Evolutionary conservation across 257 asterid genomes (phyloP).

Genomic region (Solanum sitiens): DNA sequence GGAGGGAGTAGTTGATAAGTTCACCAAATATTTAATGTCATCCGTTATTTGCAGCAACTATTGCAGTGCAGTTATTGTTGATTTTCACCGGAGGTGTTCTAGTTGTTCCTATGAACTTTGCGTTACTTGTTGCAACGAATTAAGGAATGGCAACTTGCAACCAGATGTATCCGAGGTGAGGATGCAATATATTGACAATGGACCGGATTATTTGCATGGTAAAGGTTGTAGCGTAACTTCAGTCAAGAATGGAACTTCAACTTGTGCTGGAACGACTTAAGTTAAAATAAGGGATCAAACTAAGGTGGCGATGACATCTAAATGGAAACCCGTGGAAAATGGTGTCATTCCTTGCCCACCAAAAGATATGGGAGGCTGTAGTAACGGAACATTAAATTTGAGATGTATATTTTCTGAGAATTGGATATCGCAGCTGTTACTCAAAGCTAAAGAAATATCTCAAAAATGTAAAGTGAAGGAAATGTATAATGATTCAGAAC

Average conservation of each 20-base stretch:
- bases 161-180: slow-evolving; percentile 24
- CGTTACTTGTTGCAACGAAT: slow-evolving; percentile 68
- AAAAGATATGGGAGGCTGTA: slow-evolving; percentile 40
- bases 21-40: background rate
- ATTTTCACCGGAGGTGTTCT: slow-evolving; percentile 67
- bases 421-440: slow-evolving; percentile 33
- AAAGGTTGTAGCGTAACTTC: background rate
- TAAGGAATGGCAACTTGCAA: slow-evolving; percentile 43
- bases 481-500: slow-evolving; percentile 4
- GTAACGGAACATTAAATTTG: slow-evolving; percentile 41
- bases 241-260: background rate
- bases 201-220: slow-evolving; percentile 44
- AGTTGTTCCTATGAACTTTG: slow-evolving; percentile 70
- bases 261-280: background rate
- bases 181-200: slow-evolving; percentile 12
- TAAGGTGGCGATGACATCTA: background rate
- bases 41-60: slow-evolving; percentile 46
- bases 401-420: slow-evolving; percentile 23
- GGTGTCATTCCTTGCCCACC: slow-evolving; percentile 62
- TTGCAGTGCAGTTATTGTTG: slow-evolving; percentile 64
- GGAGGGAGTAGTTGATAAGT: background rate
- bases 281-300: background rate
- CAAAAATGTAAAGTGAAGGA: slow-evolving; percentile 5
- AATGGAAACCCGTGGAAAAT: slow-evolving; percentile 37
- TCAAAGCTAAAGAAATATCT: slow-evolving; percentile 29